Percentiles rank a stretch among this genome's conserved stretches.
Conservation (phyloP, 441 rosid species). For the Aleurites moluccanus region DNA sequence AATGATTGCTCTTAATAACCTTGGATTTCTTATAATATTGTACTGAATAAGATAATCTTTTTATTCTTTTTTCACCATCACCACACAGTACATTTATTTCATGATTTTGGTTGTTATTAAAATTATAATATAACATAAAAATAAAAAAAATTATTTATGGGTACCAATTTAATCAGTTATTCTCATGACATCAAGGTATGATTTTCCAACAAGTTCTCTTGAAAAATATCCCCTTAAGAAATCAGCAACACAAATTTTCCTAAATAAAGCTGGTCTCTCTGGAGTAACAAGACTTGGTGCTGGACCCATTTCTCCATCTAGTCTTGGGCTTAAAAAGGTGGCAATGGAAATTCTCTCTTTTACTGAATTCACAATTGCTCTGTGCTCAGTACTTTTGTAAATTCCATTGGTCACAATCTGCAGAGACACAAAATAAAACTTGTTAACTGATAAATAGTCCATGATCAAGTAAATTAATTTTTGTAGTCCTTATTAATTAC, state of each 20-base stretch:
- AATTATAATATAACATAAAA: constrained; percentile 7
- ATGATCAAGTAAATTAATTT: not conserved
- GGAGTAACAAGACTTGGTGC: constrained; percentile 32
- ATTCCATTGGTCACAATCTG: constrained; percentile 38
- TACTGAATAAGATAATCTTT: too few relatives aligned
- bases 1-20: too few relatives aligned
- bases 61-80: too few relatives aligned
- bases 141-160: not conserved
- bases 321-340: constrained; percentile 30
- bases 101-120: too few relatives aligned
- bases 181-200: constrained; percentile 32
- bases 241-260: constrained; percentile 17
- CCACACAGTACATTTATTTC: not conserved
- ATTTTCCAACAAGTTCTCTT: constrained; percentile 27
- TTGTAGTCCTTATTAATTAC: constrained; percentile 17
- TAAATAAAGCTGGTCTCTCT: constrained; percentile 27
- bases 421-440: not conserved
- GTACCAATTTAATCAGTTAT: constrained; percentile 22
- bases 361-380: constrained; percentile 32
- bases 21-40: too few relatives aligned
- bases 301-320: constrained; percentile 33
- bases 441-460: too few relatives aligned
- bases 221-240: constrained; percentile 21
- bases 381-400: constrained; percentile 36
- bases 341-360: constrained; percentile 35